phyloP scores from a whole-genome alignment of 2,329 filamentous ascomycete species.

The Ophiostoma novo-ulmi region DNA sequence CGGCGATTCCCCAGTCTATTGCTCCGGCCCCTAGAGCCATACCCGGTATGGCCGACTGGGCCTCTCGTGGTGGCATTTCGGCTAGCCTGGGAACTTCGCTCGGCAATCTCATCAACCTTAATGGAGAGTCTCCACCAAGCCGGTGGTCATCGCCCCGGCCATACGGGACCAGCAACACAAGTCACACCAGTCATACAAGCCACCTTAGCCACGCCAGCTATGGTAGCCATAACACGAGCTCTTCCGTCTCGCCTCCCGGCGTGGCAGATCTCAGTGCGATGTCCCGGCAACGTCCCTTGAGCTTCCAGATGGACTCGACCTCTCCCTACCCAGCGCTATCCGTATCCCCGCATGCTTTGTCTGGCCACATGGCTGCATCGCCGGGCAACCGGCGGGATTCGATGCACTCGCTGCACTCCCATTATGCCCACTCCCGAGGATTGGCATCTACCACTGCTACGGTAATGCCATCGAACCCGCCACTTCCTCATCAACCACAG shows the following conservation, averaged over 20 bases:
- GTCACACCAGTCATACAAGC: slow-evolving; percentile 25
- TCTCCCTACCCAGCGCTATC: slow-evolving; percentile 35
- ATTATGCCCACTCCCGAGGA: slow-evolving; percentile 44
- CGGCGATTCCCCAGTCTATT: slow-evolving; percentile 36
- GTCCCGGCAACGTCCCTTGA: slow-evolving; percentile 44
- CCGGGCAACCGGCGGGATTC: slow-evolving; percentile 43
- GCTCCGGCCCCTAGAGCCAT: slow-evolving; percentile 42
- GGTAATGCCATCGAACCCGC: slow-evolving; percentile 44
- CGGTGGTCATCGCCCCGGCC: slow-evolving; percentile 46
- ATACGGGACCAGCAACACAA: slow-evolving; percentile 32
- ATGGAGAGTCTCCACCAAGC: slow-evolving; percentile 50
- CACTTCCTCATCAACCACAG: slow-evolving; percentile 66
- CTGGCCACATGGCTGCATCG: slow-evolving; percentile 35
- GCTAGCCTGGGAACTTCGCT: slow-evolving; percentile 46
- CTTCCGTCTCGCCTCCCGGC: slow-evolving; percentile 39
- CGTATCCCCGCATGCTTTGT: slow-evolving; percentile 36
- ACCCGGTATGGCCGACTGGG: slow-evolving; percentile 42
- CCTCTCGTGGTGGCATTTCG: slow-evolving; percentile 33
- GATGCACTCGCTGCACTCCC: slow-evolving; percentile 51
- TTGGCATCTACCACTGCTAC: background rate
- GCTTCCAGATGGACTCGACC: slow-evolving; percentile 48
- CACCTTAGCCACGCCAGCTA: slow-evolving; percentile 24
- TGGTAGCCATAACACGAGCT: slow-evolving; percentile 27
- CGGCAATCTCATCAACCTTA: slow-evolving; percentile 48
- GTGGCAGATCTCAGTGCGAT: slow-evolving; percentile 24